These are phyloP conservation scores for Euphorbia pulcherrima DNA, from an alignment of 345 rosid genomes.

Conservation along the genomic window DNA sequence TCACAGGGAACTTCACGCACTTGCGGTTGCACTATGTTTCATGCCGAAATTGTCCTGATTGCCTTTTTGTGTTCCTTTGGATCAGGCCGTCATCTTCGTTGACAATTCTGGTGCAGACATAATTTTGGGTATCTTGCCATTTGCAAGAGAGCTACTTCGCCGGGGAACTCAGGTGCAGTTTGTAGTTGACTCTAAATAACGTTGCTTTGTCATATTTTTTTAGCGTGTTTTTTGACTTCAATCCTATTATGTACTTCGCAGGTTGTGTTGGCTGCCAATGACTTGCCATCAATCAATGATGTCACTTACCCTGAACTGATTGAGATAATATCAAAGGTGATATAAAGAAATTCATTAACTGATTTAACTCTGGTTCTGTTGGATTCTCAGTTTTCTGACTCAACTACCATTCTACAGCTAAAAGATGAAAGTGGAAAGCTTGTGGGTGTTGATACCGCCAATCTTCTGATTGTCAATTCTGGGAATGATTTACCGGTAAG, in stretches of 20 bases:
- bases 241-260: conserved; percentile 22
- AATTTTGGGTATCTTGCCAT: conserved; percentile 86
- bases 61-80: conserved; percentile 16
- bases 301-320: conserved; percentile 82
- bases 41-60: conserved; percentile 13
- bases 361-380: background rate
- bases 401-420: conserved; percentile 45
- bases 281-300: conserved; percentile 93
- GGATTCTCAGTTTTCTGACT: conserved; percentile 29
- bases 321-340: conserved; percentile 80
- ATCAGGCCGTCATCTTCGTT: conserved; percentile 86
- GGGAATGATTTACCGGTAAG: conserved; percentile 96
- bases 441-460: conserved; percentile 74
- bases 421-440: conserved; percentile 79
- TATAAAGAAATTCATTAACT: conserved; percentile 8
- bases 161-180: conserved; percentile 72
- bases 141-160: conserved; percentile 85
- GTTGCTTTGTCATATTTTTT: background rate
- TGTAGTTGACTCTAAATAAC: background rate
- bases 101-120: conserved; percentile 99
- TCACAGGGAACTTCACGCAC: background rate
- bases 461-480: conserved; percentile 85
- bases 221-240: background rate
- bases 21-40: background rate
- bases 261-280: conserved; percentile 98